Percentiles rank a stretch among this genome's conserved stretches.
phyloP scores from a whole-genome alignment of 2,329 filamentous ascomycete species.

The Myrmaecium sp. region DNA sequence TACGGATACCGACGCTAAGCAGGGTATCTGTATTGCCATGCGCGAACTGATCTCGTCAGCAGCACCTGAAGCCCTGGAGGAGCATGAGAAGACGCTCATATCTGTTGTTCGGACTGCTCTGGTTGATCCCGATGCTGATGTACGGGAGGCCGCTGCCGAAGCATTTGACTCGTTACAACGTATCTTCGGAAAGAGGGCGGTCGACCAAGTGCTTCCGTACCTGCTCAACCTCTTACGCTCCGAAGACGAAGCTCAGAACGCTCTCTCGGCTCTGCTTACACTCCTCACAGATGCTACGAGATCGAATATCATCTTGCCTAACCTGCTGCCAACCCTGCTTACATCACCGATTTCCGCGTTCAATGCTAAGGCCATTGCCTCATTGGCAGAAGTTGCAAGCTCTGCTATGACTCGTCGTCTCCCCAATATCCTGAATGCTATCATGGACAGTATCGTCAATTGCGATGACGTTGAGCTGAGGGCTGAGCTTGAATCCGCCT shows the following conservation, averaged over 20 bases:
- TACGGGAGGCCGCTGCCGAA: slow-evolving; percentile 88
- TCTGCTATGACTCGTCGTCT: slow-evolving; percentile 79
- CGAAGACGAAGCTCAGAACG: slow-evolving; percentile 78
- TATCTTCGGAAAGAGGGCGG: slow-evolving; percentile 80
- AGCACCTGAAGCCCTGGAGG: slow-evolving; percentile 72
- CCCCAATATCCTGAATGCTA: slow-evolving; percentile 75
- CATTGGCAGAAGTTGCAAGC: slow-evolving; percentile 79
- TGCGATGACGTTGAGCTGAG: slow-evolving; percentile 59
- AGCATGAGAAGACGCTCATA: slow-evolving; percentile 88
- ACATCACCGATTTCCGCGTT: slow-evolving; percentile 82
- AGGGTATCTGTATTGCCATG: slow-evolving; percentile 93
- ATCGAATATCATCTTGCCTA: slow-evolving; percentile 91
- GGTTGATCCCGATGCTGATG: slow-evolving; percentile 75
- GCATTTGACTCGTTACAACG: slow-evolving; percentile 92
- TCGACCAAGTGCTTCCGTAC: slow-evolving; percentile 88
- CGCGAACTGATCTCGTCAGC: slow-evolving; percentile 86
- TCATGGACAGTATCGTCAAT: slow-evolving; percentile 82
- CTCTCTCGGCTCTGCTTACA: slow-evolving; percentile 79
- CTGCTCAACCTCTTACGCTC: slow-evolving; percentile 78
- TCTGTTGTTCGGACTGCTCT: slow-evolving; percentile 85
- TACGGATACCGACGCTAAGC: slow-evolving; percentile 80
- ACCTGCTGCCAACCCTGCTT: slow-evolving; percentile 84
- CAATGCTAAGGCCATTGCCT: slow-evolving; percentile 87
- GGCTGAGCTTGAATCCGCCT: slow-evolving; percentile 58
- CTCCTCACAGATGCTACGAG: slow-evolving; percentile 84